phyloP scores from a whole-genome alignment of 805 yeast genomes.

The Saturnispora sanitii region DNA sequence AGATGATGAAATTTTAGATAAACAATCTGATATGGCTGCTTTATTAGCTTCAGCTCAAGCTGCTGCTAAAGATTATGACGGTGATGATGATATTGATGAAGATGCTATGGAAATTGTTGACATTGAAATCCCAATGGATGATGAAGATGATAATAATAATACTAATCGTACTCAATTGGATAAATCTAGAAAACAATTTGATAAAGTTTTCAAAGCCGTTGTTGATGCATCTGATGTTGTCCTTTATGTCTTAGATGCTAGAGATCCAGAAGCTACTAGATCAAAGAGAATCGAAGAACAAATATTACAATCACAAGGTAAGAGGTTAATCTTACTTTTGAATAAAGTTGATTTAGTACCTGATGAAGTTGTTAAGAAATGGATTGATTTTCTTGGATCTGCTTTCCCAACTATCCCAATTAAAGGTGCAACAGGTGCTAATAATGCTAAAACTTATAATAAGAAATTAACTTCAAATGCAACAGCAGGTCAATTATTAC shows the following conservation, averaged over 20 bases:
- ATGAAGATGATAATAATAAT: conserved; percentile 18
- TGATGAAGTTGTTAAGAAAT: conserved; percentile 66
- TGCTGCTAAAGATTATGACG: conserved; percentile 70
- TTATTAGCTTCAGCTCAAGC: conserved; percentile 80
- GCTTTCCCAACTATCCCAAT: conserved; percentile 90
- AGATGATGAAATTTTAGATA: conserved; percentile 30
- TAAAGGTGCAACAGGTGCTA: conserved; percentile 67
- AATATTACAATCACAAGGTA: conserved; percentile 67
- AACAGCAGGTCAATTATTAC: conserved; percentile 66
- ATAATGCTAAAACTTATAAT: conserved; percentile 58
- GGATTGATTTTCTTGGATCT: conserved; percentile 71
- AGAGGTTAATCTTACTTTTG: conserved; percentile 74
- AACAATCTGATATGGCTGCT: conserved; percentile 56
- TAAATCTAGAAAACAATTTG: conserved; percentile 82
- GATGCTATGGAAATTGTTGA: conserved; percentile 38
- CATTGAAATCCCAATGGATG: conserved; percentile 35
- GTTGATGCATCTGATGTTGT: conserved; percentile 89
- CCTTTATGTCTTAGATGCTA: conserved; percentile 89
- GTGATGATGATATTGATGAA: conserved; percentile 35
- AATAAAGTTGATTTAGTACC: conserved; percentile 94
- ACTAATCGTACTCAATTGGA: conserved; percentile 44
- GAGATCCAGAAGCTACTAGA: conserved; percentile 94
- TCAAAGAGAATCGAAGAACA: conserved; percentile 88
- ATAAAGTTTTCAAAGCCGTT: conserved; percentile 86
- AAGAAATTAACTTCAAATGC: conserved; percentile 60